These are phyloP conservation scores for Aureobasidium mangrovei DNA, from an alignment of 2,329 filamentous ascomycete species.

Conservation along the genomic window DNA sequence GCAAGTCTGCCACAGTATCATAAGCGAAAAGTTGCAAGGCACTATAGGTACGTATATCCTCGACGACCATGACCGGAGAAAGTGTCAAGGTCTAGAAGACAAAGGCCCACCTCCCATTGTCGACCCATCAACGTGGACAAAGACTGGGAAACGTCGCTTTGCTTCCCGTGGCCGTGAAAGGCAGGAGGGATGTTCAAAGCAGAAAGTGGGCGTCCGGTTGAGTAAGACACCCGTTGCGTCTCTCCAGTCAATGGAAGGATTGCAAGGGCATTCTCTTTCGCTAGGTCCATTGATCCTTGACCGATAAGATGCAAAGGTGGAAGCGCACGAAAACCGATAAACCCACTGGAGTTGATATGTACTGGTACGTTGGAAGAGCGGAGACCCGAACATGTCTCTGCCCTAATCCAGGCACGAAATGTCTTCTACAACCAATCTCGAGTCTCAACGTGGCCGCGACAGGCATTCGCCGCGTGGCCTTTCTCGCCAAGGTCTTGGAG, in stretches of 20 bases:
- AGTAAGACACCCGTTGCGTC: neutral
- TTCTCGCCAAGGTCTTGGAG: neutral
- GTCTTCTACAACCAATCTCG: neutral
- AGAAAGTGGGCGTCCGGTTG: neutral
- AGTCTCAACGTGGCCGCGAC: neutral
- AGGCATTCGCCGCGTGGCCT: neutral
- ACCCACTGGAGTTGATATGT: neutral
- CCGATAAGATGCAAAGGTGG: neutral
- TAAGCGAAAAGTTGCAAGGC: no score
- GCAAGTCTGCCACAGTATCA: no score
- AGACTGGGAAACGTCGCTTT: neutral
- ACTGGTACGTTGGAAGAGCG: neutral
- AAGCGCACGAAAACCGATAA: constrained; percentile 4
- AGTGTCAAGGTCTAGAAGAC: no score
- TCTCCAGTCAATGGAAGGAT: neutral
- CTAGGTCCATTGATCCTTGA: constrained; percentile 1
- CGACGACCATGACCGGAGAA: no score
- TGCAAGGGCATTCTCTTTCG: neutral
- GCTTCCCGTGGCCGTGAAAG: neutral
- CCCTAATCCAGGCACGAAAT: neutral
- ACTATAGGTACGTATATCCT: no score
- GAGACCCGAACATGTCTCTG: neutral
- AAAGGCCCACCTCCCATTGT: no score
- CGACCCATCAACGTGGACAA: no score
- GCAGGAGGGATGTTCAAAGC: neutral